Percentiles rank a stretch among this genome's conserved stretches.
These are phyloP conservation scores for Sporothrix euskadiensis DNA, from an alignment of 2,329 filamentous ascomycete genomes.

Conservation along the genomic window DNA sequence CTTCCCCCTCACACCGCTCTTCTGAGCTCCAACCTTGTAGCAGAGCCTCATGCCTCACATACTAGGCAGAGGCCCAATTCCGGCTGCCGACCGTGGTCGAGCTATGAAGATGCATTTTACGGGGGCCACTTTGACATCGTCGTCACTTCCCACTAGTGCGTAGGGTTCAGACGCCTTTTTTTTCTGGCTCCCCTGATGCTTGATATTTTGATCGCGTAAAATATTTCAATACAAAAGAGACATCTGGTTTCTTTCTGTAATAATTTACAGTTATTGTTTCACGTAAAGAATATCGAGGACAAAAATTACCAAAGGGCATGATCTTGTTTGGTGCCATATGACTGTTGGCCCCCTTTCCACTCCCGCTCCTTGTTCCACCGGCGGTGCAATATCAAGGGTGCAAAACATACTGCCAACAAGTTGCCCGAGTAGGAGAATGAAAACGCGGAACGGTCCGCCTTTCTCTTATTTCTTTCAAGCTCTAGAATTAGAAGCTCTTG, in stretches of 20 bases:
- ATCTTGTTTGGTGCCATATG: neutral
- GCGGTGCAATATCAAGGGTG: neutral
- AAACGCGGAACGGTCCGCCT: constrained; percentile 7
- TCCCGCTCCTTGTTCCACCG: neutral
- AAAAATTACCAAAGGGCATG: neutral
- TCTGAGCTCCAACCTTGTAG: neutral
- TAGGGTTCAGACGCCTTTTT: neutral
- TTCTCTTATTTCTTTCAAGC: too few species aligned
- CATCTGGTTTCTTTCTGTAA: neutral
- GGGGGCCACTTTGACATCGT: neutral
- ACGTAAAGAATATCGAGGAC: neutral
- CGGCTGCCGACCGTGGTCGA: too few species aligned
- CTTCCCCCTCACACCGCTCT: neutral
- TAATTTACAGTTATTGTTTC: neutral
- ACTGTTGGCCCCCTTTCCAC: neutral
- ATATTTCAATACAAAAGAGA: neutral
- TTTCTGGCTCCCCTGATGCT: neutral
- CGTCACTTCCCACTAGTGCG: neutral
- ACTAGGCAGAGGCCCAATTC: neutral
- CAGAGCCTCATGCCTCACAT: neutral
- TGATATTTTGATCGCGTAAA: neutral
- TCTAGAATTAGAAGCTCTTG: too few species aligned
- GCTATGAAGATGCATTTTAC: neutral
- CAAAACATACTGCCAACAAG: neutral
- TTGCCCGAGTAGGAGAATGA: neutral